Conservation (phyloP, 2,329 filamentous ascomycete species). For the Lasiodiplodia gonubiensis region DNA sequence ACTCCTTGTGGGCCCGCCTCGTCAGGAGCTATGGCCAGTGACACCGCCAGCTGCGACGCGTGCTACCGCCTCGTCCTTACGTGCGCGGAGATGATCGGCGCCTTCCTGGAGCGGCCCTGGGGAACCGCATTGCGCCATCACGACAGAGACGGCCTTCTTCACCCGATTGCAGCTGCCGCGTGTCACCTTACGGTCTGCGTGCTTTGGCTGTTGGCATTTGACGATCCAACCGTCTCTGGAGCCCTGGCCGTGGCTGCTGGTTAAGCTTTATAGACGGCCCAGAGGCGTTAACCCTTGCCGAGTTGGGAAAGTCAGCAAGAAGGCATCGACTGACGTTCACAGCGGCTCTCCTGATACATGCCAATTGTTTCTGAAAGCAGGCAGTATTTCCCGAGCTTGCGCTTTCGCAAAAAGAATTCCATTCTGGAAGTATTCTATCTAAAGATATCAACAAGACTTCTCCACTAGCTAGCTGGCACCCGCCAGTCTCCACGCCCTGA, state of each 20-base stretch:
- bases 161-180: slow-evolving; percentile 7
- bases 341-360: background rate
- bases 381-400: background rate
- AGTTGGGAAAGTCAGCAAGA: background rate
- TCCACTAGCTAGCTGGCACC: slow-evolving; percentile 15
- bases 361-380: background rate
- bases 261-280: slow-evolving; percentile 8
- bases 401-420: background rate
- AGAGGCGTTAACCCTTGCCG: background rate
- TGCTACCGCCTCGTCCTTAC: slow-evolving; percentile 10
- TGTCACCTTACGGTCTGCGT: background rate
- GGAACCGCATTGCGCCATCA: slow-evolving; percentile 18
- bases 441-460: background rate
- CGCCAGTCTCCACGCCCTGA: slow-evolving; percentile 76
- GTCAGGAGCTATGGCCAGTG: slow-evolving; percentile 28
- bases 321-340: slow-evolving; percentile 2
- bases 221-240: background rate
- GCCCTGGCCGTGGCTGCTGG: background rate
- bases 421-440: slow-evolving; percentile 10
- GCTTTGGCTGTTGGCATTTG: slow-evolving; percentile 10
- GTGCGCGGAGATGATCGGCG: slow-evolving; percentile 19
- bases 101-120: slow-evolving; percentile 7
- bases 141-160: background rate
- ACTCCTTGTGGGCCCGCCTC: slow-evolving; percentile 14
- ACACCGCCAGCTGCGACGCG: slow-evolving; percentile 16